Conservation (phyloP, 768 basidiomycete genomes). For the Hebeloma cylindrosporum region DNA sequence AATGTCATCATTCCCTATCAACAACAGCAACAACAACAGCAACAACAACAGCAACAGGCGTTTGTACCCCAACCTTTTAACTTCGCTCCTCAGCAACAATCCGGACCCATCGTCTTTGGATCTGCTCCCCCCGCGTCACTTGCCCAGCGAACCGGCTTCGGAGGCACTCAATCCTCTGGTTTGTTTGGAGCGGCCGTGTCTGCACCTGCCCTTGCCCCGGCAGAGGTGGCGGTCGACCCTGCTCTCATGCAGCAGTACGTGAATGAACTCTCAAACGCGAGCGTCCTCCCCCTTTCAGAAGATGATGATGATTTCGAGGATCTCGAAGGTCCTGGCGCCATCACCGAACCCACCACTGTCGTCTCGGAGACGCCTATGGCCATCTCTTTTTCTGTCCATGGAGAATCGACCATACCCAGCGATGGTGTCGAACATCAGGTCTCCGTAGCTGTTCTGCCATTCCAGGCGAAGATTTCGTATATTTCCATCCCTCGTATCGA, state of each 20-base stretch:
- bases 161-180: no score
- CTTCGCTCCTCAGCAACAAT: neutral
- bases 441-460: conserved; percentile 46
- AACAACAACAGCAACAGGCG: conserved; percentile 14
- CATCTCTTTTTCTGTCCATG: conserved; percentile 50
- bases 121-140: neutral
- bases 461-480: conserved; percentile 46
- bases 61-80: neutral
- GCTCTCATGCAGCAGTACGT: neutral
- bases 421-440: conserved; percentile 58
- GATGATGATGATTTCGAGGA: conserved; percentile 32
- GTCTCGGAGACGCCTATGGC: conserved; percentile 54
- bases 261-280: neutral
- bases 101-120: no score
- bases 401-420: conserved; percentile 49
- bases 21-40: conserved; percentile 16
- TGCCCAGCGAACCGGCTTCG: conserved; percentile 1
- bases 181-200: no score
- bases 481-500: conserved; percentile 51
- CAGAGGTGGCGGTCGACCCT: neutral
- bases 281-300: conserved; percentile 1
- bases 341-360: conserved; percentile 39
- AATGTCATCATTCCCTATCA: neutral
- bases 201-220: neutral
- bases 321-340: conserved; percentile 22